Conservation (phyloP, 83 land plant species). For the Isoetes engelmannii region DNA sequence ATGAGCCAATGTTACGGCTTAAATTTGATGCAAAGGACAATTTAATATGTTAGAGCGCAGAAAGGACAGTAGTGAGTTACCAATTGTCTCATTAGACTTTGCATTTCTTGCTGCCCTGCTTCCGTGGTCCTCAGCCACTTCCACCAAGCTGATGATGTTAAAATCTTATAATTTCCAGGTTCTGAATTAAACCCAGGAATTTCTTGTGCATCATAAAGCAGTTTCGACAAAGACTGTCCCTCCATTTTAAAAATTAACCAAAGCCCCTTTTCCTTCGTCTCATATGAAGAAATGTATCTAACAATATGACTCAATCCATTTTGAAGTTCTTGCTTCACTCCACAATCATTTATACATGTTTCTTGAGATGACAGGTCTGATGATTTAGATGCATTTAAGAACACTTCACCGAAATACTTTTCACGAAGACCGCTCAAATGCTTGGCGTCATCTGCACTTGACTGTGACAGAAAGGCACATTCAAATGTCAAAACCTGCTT, state of each 20-base stretch:
- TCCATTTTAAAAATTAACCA: slow-evolving; percentile 92
- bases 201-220: slow-evolving; percentile 63
- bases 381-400: slow-evolving; percentile 61
- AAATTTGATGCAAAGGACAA: too few relatives aligned
- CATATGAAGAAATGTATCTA: slow-evolving; percentile 83
- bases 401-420: slow-evolving; percentile 89
- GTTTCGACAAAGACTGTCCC: slow-evolving; percentile 73
- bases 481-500: too few relatives aligned
- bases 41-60: background rate
- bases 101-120: slow-evolving; percentile 69
- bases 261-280: slow-evolving; percentile 53
- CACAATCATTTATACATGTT: slow-evolving; percentile 12
- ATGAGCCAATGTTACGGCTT: too few relatives aligned
- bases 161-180: slow-evolving; percentile 35
- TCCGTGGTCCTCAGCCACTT: slow-evolving; percentile 84
- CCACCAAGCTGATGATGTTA: slow-evolving; percentile 95
- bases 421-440: slow-evolving; percentile 81
- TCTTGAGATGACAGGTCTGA: slow-evolving; percentile 15
- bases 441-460: slow-evolving; percentile 42
- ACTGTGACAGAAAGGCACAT: too few relatives aligned
- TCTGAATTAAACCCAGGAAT: slow-evolving; percentile 21
- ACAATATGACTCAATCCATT: slow-evolving; percentile 83
- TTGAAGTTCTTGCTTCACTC: slow-evolving; percentile 21
- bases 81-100: slow-evolving; percentile 69
- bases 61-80: slow-evolving; percentile 19